Conservation (phyloP, 169 alveolate genomes). For the Babesia microti region DNA sequence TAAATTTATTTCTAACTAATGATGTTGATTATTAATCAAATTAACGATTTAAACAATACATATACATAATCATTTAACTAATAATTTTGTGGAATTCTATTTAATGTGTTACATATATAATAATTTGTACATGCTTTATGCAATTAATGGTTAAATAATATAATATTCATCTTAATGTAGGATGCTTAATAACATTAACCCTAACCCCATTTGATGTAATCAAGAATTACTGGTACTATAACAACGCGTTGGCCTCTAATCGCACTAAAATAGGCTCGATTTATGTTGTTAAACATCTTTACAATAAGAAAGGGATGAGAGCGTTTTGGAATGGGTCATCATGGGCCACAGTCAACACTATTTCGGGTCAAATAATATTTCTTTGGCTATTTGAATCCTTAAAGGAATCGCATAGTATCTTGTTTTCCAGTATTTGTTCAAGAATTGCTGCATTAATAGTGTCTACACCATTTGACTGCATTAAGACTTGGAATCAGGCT, state of each 20-base stretch:
- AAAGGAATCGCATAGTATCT: constrained; percentile 16
- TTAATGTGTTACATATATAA: too few relatives aligned
- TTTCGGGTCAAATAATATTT: constrained; percentile 34
- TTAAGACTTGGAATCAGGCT: constrained; percentile 39
- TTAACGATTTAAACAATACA: too few relatives aligned
- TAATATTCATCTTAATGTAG: constrained; percentile 3
- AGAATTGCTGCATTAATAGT: constrained; percentile 17
- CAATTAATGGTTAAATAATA: too few relatives aligned
- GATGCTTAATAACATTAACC: constrained; percentile 16
- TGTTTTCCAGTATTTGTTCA: constrained; percentile 23
- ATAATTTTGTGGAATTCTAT: too few relatives aligned
- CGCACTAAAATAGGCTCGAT: constrained; percentile 11
- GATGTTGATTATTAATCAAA: too few relatives aligned
- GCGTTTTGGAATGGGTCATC: constrained; percentile 30
- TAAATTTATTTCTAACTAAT: too few relatives aligned
- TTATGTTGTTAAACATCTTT: constrained; percentile 28
- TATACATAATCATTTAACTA: too few relatives aligned
- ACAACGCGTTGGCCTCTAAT: constrained; percentile 7
- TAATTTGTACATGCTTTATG: too few relatives aligned
- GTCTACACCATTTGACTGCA: constrained; percentile 37
- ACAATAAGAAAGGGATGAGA: constrained; percentile 11
- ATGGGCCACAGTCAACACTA: constrained; percentile 13
- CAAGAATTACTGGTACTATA: constrained; percentile 45
- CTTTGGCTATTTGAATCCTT: constrained; percentile 15
- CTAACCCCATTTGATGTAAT: constrained; percentile 38